Percentiles rank a stretch among this genome's conserved stretches.
These are phyloP conservation scores for Aureobasidium sp. DNA, from an alignment of 2,329 filamentous ascomycete species.

Conservation along the genomic window DNA sequence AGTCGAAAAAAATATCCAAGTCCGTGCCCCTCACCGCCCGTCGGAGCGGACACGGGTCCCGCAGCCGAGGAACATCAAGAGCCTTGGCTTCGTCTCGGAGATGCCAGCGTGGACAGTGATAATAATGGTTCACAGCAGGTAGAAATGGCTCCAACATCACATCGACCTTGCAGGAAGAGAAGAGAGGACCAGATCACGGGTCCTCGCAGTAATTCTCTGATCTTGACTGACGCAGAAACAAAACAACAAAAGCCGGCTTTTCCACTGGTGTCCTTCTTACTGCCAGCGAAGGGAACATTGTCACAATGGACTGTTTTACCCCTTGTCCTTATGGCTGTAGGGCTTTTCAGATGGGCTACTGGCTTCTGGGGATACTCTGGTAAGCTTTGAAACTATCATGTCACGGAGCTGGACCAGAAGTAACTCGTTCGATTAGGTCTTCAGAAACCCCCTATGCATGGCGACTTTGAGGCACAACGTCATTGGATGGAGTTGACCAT, in stretches of 20 bases:
- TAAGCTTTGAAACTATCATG: slow-evolving; percentile 34
- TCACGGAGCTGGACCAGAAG: no score
- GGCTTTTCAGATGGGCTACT: slow-evolving; percentile 86
- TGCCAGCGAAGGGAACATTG: slow-evolving; percentile 74
- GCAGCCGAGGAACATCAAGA: background rate
- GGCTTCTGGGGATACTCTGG: slow-evolving; percentile 94
- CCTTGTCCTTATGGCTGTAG: slow-evolving; percentile 79
- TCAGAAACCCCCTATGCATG: slow-evolving; percentile 78
- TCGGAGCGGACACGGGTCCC: background rate
- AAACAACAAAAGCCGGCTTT: slow-evolving; percentile 61
- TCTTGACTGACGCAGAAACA: slow-evolving; percentile 38
- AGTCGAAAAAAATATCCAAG: background rate
- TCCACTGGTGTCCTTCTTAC: slow-evolving; percentile 87
- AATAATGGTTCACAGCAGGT: background rate
- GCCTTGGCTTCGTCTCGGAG: background rate
- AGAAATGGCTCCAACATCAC: slow-evolving; percentile 20
- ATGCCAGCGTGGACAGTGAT: slow-evolving; percentile 8
- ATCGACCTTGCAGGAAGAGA: slow-evolving; percentile 39
- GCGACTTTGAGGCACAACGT: slow-evolving; percentile 94
- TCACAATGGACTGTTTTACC: slow-evolving; percentile 93
- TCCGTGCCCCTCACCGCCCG: background rate
- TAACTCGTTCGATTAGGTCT: slow-evolving; percentile 50
- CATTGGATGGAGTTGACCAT: slow-evolving; percentile 99
- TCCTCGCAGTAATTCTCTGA: slow-evolving; percentile 37
- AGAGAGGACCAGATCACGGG: slow-evolving; percentile 33